Evolutionary conservation across 495 filamentous ascomycete species (phyloP).

Genomic region (Aspergillus sclerotiicarbonarius): DNA sequence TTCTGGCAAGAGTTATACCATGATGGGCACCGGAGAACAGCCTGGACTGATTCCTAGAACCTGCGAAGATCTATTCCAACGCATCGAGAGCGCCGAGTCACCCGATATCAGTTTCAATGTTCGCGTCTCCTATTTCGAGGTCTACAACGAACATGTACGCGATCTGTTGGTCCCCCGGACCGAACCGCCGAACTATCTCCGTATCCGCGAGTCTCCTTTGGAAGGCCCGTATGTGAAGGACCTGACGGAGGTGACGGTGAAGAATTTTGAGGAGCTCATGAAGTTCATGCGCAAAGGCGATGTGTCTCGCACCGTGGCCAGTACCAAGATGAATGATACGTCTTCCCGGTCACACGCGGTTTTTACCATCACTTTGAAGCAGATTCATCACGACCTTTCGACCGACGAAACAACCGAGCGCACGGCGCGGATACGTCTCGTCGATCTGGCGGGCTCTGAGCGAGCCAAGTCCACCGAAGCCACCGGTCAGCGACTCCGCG

Average conservation of each 20-base stretch:
- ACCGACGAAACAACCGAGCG: conserved; percentile 96
- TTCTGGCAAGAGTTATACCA: conserved; percentile 96
- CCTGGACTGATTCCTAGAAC: conserved; percentile 96
- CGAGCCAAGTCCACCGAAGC: conserved; percentile 94
- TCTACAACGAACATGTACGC: conserved; percentile 98
- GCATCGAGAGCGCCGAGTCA: conserved; percentile 79
- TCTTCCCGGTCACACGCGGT: conserved; percentile 92
- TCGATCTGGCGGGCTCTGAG: conserved; percentile 94
- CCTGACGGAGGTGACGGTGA: conserved; percentile 86
- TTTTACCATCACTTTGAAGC: conserved; percentile 96
- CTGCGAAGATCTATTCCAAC: conserved; percentile 92
- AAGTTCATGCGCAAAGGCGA: conserved; percentile 90
- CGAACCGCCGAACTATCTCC: conserved; percentile 85
- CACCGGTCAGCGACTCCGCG: conserved; percentile 82
- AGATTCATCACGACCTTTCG: conserved; percentile 91
- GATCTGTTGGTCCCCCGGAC: conserved; percentile 80
- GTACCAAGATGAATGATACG: conserved; percentile 99
- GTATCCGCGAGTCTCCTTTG: conserved; percentile 90
- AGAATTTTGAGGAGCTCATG: conserved; percentile 78
- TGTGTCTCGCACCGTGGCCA: conserved; percentile 81
- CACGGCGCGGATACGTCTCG: conserved; percentile 86
- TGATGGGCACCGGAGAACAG: conserved; percentile 92
- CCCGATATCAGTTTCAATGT: conserved; percentile 94
- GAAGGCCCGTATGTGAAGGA: conserved; percentile 99
- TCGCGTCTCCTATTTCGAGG: conserved; percentile 96